Percentiles rank a stretch among this genome's conserved stretches.
Evolutionary conservation across 2,329 filamentous ascomycete genomes (phyloP).

Genomic region (Xylaria sp.): DNA sequence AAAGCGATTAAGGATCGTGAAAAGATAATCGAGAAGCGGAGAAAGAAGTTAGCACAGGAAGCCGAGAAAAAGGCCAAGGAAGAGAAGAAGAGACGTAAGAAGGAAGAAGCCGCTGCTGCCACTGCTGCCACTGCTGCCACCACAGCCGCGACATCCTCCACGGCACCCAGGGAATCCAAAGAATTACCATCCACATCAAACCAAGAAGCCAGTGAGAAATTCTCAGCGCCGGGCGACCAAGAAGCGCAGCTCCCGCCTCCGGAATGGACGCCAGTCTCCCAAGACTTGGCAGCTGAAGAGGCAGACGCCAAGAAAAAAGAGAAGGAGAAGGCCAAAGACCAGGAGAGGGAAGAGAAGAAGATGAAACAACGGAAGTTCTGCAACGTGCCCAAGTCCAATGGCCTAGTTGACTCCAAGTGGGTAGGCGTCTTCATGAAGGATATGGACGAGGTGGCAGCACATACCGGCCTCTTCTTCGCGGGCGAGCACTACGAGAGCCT

Average conservation of each 20-base stretch:
- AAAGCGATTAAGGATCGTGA: slow-evolving; percentile 71
- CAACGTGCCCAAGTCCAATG: slow-evolving; percentile 68
- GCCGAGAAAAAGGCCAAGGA: slow-evolving; percentile 55
- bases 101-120: slow-evolving; percentile 31
- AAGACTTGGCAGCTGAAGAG: slow-evolving; percentile 2
- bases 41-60: slow-evolving; percentile 57
- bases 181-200: slow-evolving; percentile 3
- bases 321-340: slow-evolving; percentile 34
- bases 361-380: slow-evolving; percentile 80
- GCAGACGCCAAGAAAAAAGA: slow-evolving; percentile 12
- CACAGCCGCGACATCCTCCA: slow-evolving; percentile 1
- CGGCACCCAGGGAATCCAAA: slow-evolving; percentile 8
- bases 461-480: slow-evolving; percentile 82
- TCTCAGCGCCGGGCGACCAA: not conserved
- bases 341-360: slow-evolving; percentile 41
- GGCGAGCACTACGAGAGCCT: slow-evolving; percentile 78
- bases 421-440: slow-evolving; percentile 81
- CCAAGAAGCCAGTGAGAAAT: slow-evolving; percentile 3
- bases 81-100: slow-evolving; percentile 44
- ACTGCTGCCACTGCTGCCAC: slow-evolving; percentile 14
- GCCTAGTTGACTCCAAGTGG: slow-evolving; percentile 76
- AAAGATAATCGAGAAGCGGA: slow-evolving; percentile 67
- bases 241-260: not conserved
- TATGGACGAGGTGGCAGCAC: slow-evolving; percentile 86
- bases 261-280: slow-evolving; percentile 28